Conservation (phyloP, 192 early-diverging fungal species). For the Coemansia sp. region DNA sequence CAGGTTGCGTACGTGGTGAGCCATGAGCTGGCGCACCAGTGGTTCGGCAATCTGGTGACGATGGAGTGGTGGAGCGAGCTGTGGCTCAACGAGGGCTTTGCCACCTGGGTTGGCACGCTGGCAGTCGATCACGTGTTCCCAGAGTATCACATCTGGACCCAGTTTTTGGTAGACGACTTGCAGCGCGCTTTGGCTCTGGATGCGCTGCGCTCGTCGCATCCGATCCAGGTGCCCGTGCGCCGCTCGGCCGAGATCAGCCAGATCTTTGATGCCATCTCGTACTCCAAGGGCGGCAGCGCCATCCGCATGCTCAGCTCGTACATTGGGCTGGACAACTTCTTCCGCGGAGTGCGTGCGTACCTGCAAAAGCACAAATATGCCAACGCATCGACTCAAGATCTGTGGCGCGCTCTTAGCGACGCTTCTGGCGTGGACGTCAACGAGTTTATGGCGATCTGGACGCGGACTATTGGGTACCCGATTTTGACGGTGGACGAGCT, state of each 20-base stretch:
- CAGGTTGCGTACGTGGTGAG: conserved; percentile 68
- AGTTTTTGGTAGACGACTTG: conserved; percentile 66
- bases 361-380: conserved; percentile 68
- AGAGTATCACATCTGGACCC: conserved; percentile 74
- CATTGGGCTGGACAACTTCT: conserved; percentile 54
- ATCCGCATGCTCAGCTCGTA: conserved; percentile 77
- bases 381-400: conserved; percentile 71
- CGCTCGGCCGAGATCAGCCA: conserved; percentile 72
- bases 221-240: conserved; percentile 75
- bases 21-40: conserved; percentile 85
- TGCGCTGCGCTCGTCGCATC: conserved; percentile 75
- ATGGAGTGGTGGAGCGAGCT: conserved; percentile 72
- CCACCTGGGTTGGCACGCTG: conserved; percentile 76
- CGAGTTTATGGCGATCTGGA: conserved; percentile 76
- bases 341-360: conserved; percentile 60
- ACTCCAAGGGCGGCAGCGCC: conserved; percentile 80
- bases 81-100: conserved; percentile 90
- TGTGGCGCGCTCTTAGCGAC: conserved; percentile 69
- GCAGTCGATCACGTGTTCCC: conserved; percentile 74
- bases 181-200: conserved; percentile 71
- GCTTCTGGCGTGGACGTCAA: conserved; percentile 66
- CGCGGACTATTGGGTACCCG: conserved; percentile 65
- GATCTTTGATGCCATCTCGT: conserved; percentile 85
- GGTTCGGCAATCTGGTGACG: conserved; percentile 86
- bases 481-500: conserved; percentile 62